Evolutionary conservation across 495 filamentous ascomycete species (phyloP).

Genomic region (Neurospora sublineolata): DNA sequence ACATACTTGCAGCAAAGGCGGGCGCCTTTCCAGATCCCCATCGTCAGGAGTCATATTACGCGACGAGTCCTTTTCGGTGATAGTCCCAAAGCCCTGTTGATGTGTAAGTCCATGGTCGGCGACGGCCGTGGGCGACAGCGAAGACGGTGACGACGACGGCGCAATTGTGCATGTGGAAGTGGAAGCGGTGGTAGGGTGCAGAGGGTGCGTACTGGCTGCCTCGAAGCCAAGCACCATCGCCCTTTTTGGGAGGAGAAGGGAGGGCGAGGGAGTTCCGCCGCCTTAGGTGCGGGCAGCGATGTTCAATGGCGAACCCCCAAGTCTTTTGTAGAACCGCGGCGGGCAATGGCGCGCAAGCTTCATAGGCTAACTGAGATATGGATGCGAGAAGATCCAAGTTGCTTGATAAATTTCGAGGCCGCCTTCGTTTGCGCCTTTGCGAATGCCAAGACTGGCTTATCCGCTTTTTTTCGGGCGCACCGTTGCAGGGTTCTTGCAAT

Average conservation of each 20-base stretch:
- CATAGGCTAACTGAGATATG: not conserved
- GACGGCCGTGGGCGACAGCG: constrained; percentile 8
- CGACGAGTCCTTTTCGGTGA: constrained; percentile 8
- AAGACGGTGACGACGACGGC: constrained; percentile 5
- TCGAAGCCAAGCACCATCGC: constrained; percentile 23
- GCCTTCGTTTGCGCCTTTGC: not conserved
- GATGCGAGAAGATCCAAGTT: not conserved
- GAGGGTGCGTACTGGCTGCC: constrained; percentile 9
- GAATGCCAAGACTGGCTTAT: not conserved
- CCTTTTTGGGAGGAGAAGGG: constrained; percentile 4
- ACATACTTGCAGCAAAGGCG: constrained; percentile 37
- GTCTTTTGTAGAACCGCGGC: not conserved
- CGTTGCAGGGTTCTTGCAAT: not conserved
- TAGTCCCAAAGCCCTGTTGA: constrained; percentile 18
- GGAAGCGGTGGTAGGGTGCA: constrained; percentile 3
- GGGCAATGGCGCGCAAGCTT: not conserved
- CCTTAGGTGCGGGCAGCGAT: constrained; percentile 10
- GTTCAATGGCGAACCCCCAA: not conserved
- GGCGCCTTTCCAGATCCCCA: constrained; percentile 32
- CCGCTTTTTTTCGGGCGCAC: not conserved
- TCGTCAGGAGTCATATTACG: constrained; percentile 31
- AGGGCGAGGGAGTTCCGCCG: constrained; percentile 13
- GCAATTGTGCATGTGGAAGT: constrained; percentile 1
- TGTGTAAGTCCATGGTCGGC: constrained; percentile 30
- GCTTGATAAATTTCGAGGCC: not conserved